Percentiles rank a stretch among this genome's conserved stretches.
Conservation (phyloP, 2,329 filamentous ascomycete genomes). For the Niveomyces coronatus region DNA sequence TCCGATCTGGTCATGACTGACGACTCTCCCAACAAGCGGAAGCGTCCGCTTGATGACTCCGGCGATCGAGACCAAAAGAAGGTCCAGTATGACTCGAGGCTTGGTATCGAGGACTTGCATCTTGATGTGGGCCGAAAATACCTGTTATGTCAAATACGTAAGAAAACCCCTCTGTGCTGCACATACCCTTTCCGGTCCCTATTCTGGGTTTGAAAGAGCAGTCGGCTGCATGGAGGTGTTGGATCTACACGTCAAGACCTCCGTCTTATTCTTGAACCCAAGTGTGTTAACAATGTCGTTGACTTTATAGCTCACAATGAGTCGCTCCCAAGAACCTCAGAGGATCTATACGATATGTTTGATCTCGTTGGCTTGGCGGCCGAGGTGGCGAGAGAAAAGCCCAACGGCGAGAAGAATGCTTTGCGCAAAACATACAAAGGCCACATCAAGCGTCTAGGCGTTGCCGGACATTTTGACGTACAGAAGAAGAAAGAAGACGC, state of each 20-base stretch:
- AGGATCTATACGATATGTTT: constrained; percentile 51
- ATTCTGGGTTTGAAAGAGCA: constrained; percentile 14
- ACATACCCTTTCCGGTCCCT: constrained; percentile 11
- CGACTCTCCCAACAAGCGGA: constrained; percentile 49
- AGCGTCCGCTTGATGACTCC: constrained; percentile 45
- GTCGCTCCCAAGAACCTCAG: constrained; percentile 37
- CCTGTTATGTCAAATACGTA: constrained; percentile 57
- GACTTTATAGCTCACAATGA: constrained; percentile 33
- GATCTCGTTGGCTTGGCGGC: constrained; percentile 45
- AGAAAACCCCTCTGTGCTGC: constrained; percentile 38
- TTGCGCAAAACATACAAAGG: constrained; percentile 60
- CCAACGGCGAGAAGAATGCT: constrained; percentile 57
- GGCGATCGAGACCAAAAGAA: constrained; percentile 51
- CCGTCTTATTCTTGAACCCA: too few species aligned
- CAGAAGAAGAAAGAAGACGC: constrained; percentile 43
- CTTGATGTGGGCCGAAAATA: constrained; percentile 58
- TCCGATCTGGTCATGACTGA: constrained; percentile 38
- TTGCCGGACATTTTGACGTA: constrained; percentile 51
- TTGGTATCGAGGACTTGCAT: constrained; percentile 54
- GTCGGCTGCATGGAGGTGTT: constrained; percentile 18
- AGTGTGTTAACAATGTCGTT: constrained; percentile 7
- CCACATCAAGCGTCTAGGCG: constrained; percentile 53
- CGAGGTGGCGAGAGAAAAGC: constrained; percentile 52
- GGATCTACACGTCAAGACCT: too few species aligned
- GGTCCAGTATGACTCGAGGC: constrained; percentile 49